These are phyloP conservation scores for Mycena epipterygia DNA, from an alignment of 768 basidiomycete genomes.

Conservation along the genomic window DNA sequence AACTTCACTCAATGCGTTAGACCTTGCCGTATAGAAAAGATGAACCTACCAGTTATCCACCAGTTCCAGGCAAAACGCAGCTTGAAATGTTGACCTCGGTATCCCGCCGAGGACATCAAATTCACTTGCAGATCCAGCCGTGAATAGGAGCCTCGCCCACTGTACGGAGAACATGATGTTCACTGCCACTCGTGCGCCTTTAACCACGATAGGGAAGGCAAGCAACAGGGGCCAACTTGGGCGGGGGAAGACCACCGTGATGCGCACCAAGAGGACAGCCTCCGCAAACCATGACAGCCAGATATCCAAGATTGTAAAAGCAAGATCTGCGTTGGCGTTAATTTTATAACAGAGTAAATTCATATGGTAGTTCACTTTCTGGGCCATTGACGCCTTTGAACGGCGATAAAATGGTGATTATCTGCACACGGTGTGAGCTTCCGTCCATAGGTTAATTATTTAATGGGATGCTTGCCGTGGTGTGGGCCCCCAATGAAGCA, in stretches of 20 bases:
- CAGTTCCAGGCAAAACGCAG: neutral
- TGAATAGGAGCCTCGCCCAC: neutral
- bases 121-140: neutral
- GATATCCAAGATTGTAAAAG: neutral
- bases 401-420: neutral
- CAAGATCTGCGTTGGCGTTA: neutral
- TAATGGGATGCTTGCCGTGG: neutral
- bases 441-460: too few species aligned
- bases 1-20: neutral
- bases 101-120: neutral
- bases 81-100: neutral
- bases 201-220: constrained; percentile 9
- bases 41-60: neutral
- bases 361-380: neutral
- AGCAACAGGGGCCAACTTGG: constrained; percentile 14
- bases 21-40: neutral
- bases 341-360: neutral
- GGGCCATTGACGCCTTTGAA: neutral
- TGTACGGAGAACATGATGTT: neutral
- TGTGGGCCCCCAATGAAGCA: neutral
- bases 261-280: constrained; percentile 21
- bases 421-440: neutral
- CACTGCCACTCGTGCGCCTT: constrained; percentile 8
- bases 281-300: constrained; percentile 28
- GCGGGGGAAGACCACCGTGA: constrained; percentile 9